Conservation (phyloP, 768 basidiomycete species). For the Daedaleopsis nitida region DNA sequence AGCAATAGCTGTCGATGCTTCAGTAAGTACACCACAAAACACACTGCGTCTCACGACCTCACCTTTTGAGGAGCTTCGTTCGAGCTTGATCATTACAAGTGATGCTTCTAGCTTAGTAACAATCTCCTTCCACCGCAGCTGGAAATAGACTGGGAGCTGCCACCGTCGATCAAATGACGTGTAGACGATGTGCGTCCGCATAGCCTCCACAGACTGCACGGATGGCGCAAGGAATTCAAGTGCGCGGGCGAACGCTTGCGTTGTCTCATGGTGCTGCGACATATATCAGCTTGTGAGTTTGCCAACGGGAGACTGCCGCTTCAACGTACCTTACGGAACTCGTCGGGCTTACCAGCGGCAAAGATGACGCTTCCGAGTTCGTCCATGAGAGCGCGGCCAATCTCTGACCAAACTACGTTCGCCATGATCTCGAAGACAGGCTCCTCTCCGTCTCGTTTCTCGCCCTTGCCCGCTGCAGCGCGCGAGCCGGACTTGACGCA, state of each 20-base stretch:
- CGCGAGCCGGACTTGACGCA: constrained; percentile 47
- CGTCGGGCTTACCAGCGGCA: constrained; percentile 88
- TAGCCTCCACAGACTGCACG: constrained; percentile 60
- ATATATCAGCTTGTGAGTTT: neutral
- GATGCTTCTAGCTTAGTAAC: constrained; percentile 73
- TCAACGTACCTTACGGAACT: constrained; percentile 76
- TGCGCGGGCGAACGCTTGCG: constrained; percentile 78
- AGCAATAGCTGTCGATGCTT: constrained; percentile 20
- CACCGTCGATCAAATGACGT: constrained; percentile 78
- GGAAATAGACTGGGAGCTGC: constrained; percentile 97
- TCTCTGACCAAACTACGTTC: constrained; percentile 87
- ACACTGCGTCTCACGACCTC: neutral
- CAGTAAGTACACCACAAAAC: no score
- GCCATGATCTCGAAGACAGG: constrained; percentile 80
- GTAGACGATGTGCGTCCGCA: constrained; percentile 76
- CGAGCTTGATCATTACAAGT: constrained; percentile 47
- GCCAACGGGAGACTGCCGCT: neutral
- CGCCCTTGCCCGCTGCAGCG: neutral
- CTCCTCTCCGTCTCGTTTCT: constrained; percentile 13
- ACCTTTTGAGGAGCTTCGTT: constrained; percentile 47
- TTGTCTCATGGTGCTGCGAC: constrained; percentile 78
- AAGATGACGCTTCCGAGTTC: constrained; percentile 85
- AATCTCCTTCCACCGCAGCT: constrained; percentile 96
- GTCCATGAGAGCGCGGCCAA: constrained; percentile 77
- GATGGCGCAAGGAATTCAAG: constrained; percentile 86